phyloP scores from a whole-genome alignment of 1,139 yeast species.

The Suhomyces coccinellae region DNA sequence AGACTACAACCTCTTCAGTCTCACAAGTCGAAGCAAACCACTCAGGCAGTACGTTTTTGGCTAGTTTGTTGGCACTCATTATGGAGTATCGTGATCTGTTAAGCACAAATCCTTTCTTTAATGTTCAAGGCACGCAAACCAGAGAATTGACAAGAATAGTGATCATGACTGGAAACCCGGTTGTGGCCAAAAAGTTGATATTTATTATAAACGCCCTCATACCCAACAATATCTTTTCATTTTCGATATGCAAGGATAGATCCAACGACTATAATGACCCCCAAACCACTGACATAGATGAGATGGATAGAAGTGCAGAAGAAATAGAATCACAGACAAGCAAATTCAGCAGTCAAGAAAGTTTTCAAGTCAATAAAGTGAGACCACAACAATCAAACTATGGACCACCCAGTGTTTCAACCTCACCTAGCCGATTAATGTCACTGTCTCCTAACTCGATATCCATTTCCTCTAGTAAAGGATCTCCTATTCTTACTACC shows the following conservation, averaged over 20 bases:
- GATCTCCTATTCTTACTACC: constrained; percentile 6
- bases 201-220: constrained; percentile 53
- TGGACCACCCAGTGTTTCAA: constrained; percentile 3
- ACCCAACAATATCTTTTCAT: constrained; percentile 7
- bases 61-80: constrained; percentile 47
- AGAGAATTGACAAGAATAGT: constrained; percentile 50
- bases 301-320: background rate
- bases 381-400: background rate
- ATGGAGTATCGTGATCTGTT: constrained; percentile 41
- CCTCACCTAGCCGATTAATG: background rate
- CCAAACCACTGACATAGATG: background rate
- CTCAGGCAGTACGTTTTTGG: constrained; percentile 35
- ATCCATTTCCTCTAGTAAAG: constrained; percentile 1
- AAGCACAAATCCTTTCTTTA: constrained; percentile 32
- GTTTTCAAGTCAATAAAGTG: background rate
- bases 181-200: constrained; percentile 58
- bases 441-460: constrained; percentile 5
- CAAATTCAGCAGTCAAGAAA: constrained; percentile 3
- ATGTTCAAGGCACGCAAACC: constrained; percentile 13
- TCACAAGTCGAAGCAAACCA: constrained; percentile 7
- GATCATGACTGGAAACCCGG: constrained; percentile 60
- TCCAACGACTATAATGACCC: constrained; percentile 1
- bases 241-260: background rate
- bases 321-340: background rate
- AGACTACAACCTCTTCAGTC: constrained; percentile 1